Evolutionary conservation across 179 eudicot species (phyloP).

Genomic region (Spinacia oleracea): DNA sequence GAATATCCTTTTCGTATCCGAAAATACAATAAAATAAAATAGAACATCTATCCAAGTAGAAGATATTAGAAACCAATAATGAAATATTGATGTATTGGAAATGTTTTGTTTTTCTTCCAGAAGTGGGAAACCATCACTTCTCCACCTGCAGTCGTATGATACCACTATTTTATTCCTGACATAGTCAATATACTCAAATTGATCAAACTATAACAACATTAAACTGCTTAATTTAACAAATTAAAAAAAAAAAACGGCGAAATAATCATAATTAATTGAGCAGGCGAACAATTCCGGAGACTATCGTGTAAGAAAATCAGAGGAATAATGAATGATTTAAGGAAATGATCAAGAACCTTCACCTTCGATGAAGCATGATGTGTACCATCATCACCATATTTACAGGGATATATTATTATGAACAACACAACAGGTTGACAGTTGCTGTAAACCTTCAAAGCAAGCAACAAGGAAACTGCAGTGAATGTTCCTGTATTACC

Average conservation of each 20-base stretch:
- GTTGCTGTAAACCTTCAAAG: not conserved
- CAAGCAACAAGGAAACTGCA: conserved; percentile 14
- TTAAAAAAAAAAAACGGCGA: not conserved
- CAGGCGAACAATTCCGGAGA: not conserved
- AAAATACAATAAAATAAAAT: no score
- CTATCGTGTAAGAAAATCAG: not conserved
- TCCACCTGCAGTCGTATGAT: no score
- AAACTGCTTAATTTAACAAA: not conserved
- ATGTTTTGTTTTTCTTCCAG: not conserved
- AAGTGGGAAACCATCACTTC: conserved; percentile 14
- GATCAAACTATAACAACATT: not conserved
- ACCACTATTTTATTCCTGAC: not conserved
- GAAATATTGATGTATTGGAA: not conserved
- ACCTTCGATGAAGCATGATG: not conserved
- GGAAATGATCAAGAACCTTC: not conserved
- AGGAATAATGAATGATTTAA: not conserved
- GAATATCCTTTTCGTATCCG: no score
- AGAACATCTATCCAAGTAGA: not conserved
- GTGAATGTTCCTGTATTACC: conserved; percentile 5
- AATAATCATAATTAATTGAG: not conserved
- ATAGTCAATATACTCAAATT: not conserved
- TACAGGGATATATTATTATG: not conserved
- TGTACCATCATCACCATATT: not conserved
- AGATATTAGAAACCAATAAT: not conserved
- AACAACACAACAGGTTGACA: not conserved